Evolutionary conservation across 1,139 yeast species (phyloP).

Genomic region (Candida gigantensis): DNA sequence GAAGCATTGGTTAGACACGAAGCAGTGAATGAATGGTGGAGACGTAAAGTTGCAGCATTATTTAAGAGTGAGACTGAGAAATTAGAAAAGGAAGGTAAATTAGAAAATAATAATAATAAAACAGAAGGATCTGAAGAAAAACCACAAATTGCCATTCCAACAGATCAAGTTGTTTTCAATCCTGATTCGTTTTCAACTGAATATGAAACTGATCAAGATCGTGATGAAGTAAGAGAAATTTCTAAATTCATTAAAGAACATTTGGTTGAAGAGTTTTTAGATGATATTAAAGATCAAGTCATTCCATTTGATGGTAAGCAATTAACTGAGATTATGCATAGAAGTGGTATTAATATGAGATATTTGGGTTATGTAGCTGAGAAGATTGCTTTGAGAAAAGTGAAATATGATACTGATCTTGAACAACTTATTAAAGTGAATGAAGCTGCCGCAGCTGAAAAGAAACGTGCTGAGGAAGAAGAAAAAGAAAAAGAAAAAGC

Average conservation of each 20-base stretch:
- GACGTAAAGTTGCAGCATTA: constrained; percentile 59
- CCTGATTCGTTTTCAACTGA: constrained; percentile 72
- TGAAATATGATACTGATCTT: constrained; percentile 23
- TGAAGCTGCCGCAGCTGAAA: constrained; percentile 29
- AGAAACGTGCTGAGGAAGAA: constrained; percentile 21
- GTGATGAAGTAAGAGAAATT: constrained; percentile 62
- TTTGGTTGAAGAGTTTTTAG: constrained; percentile 65
- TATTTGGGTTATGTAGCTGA: constrained; percentile 70
- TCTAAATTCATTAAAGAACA: constrained; percentile 61
- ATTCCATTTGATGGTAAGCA: constrained; percentile 83
- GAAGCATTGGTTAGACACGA: constrained; percentile 81
- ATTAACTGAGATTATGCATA: constrained; percentile 68
- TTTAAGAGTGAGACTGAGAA: constrained; percentile 51
- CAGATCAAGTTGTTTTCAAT: constrained; percentile 60
- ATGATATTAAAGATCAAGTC: constrained; percentile 53
- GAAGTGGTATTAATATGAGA: constrained; percentile 84
- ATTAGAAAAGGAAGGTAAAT: constrained; percentile 47
- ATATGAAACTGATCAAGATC: constrained; percentile 51
- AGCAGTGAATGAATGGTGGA: constrained; percentile 91
- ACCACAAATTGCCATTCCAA: constrained; percentile 57
- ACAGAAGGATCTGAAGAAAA: constrained; percentile 39
- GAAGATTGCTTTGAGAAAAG: constrained; percentile 26
- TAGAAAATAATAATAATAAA: constrained; percentile 17
- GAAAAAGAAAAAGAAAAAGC: constrained; percentile 21
- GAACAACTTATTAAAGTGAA: constrained; percentile 25